These are phyloP conservation scores for Eragrostis nindensis DNA, from an alignment of 176 grass and related monocot species.

Conservation along the genomic window DNA sequence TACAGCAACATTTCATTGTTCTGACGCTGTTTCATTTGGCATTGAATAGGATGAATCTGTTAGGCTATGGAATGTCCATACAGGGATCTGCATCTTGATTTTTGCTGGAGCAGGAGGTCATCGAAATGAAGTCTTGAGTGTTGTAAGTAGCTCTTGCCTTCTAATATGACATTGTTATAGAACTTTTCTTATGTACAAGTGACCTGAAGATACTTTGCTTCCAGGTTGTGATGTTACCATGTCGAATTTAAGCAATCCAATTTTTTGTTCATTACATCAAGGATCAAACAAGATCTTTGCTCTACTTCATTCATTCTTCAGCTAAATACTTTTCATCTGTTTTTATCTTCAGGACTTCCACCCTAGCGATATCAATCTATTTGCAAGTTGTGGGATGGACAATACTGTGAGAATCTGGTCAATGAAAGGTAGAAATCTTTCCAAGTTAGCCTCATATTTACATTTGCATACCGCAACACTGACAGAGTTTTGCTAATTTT, in stretches of 20 bases:
- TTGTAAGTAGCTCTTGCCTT: constrained; percentile 67
- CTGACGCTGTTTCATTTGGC: constrained; percentile 33
- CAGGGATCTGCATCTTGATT: constrained; percentile 91
- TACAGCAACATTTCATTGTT: constrained; percentile 19
- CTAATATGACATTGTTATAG: constrained; percentile 8
- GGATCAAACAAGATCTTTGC: not conserved
- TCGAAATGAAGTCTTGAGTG: constrained; percentile 93
- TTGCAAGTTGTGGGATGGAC: constrained; percentile 99
- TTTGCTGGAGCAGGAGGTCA: constrained; percentile 95
- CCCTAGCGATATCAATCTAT: constrained; percentile 84
- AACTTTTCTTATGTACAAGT: constrained; percentile 17
- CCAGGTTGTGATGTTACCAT: not conserved
- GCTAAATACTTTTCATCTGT: constrained; percentile 10
- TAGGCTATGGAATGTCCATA: constrained; percentile 96
- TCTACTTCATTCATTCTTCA: not conserved
- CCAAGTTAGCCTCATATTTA: constrained; percentile 8
- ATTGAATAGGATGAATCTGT: constrained; percentile 87
- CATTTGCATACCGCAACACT: constrained; percentile 20
- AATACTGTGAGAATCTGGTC: constrained; percentile 98
- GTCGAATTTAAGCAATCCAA: constrained; percentile 10
- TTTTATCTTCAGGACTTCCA: constrained; percentile 79
- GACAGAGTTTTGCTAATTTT: constrained; percentile 26
- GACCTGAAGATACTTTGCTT: not conserved
- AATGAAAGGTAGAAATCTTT: constrained; percentile 78
- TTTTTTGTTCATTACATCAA: constrained; percentile 16